These are phyloP conservation scores for Tricholoma hemisulphureum DNA, from an alignment of 768 basidiomycete genomes.

Conservation along the genomic window DNA sequence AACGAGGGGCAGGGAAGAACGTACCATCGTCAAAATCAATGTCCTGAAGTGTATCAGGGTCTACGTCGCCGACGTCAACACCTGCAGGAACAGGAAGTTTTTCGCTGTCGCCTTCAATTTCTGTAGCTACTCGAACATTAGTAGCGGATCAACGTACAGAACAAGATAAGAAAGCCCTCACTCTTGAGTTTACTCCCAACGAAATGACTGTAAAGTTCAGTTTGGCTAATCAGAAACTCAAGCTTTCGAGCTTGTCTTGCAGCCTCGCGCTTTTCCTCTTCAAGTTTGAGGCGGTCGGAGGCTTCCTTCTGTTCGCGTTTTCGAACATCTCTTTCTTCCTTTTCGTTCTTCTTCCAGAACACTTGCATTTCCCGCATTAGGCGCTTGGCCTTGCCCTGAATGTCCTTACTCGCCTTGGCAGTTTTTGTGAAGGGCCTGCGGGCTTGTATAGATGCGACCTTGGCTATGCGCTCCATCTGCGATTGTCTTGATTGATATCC, in stretches of 20 bases:
- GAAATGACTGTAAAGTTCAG: constrained; percentile 98
- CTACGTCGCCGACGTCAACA: constrained; percentile 56
- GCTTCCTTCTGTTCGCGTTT: constrained; percentile 96
- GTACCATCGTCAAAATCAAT: constrained; percentile 91
- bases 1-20: constrained; percentile 3
- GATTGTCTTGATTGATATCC: constrained; percentile 65
- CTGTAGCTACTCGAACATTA: constrained; percentile 54
- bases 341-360: constrained; percentile 98
- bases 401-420: constrained; percentile 76
- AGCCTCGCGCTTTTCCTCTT: constrained; percentile 92
- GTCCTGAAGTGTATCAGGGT: constrained; percentile 55
- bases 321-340: constrained; percentile 89
- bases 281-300: constrained; percentile 78
- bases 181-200: constrained; percentile 95
- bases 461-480: constrained; percentile 75
- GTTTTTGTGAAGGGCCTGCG: constrained; percentile 73
- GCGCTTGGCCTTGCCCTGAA: constrained; percentile 80
- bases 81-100: constrained; percentile 48
- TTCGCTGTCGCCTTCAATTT: constrained; percentile 63
- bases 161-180: constrained; percentile 34
- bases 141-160: constrained; percentile 12
- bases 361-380: constrained; percentile 95
- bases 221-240: constrained; percentile 98
- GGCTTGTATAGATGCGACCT: constrained; percentile 72
- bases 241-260: constrained; percentile 93